These are phyloP conservation scores for Apiotrichum montevideense DNA, from an alignment of 1,284 basidiomycete genomes.

Conservation along the genomic window DNA sequence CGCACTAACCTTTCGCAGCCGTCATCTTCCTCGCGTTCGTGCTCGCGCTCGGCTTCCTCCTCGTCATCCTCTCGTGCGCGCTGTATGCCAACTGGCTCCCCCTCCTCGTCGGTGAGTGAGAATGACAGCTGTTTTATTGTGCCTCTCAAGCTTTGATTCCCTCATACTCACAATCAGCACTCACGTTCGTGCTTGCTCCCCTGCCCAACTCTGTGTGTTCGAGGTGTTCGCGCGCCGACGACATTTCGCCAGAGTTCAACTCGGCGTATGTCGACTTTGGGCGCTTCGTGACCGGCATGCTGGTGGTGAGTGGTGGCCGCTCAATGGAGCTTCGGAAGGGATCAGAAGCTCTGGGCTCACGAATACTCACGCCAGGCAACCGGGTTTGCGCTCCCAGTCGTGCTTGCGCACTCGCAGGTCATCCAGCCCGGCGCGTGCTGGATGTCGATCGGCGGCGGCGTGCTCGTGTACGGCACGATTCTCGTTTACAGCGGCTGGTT, in stretches of 20 bases:
- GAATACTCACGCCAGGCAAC: conserved; percentile 47
- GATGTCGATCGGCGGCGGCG: conserved; percentile 93
- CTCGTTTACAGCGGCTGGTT: conserved; percentile 79
- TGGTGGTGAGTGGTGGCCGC: conserved; percentile 57
- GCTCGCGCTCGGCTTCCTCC: conserved; percentile 89
- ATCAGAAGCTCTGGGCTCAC: no score
- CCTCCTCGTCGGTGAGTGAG: conserved; percentile 79
- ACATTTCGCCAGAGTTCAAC: conserved; percentile 54
- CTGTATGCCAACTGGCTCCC: conserved; percentile 97
- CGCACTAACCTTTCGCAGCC: conserved; percentile 50
- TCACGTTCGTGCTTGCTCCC: conserved; percentile 92
- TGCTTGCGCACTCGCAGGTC: conserved; percentile 85
- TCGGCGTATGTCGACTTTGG: conserved; percentile 78
- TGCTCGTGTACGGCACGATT: conserved; percentile 91
- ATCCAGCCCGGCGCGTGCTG: conserved; percentile 78
- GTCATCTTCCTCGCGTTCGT: conserved; percentile 94
- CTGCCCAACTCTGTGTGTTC: conserved; percentile 78
- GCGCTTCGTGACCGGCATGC: conserved; percentile 82
- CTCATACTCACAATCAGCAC: conserved; percentile 53
- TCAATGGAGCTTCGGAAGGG: no score
- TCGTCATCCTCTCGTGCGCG: conserved; percentile 96
- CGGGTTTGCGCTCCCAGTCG: conserved; percentile 86
- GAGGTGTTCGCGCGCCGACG: conserved; percentile 52
- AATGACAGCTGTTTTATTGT: not conserved
- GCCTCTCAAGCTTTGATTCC: not conserved